Evolutionary conservation across 371 early-diverging fungal species (phyloP), one percentile per base, ranked within the genome.

Genomic region (Mortierella sp.): DNA sequence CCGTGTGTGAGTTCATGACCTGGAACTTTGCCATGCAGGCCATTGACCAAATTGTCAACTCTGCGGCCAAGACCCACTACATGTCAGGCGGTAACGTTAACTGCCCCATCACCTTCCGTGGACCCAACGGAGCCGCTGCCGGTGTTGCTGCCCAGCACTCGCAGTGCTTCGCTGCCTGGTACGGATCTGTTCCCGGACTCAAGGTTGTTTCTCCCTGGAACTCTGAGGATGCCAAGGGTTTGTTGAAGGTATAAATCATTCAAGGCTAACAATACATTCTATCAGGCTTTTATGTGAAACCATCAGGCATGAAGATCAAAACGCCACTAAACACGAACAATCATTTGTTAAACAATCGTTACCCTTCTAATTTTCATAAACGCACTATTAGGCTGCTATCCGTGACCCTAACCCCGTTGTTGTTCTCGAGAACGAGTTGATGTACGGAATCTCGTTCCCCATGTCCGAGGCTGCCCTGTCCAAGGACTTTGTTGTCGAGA

Each of bases 11-110:
- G 90, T 99, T 99, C 93, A 99, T 99, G 99, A 99, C 99, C 72
- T 99, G 97, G 93, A 99, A 99, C 95, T 99, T 99, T 94, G 96
- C 99, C 60, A 97, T 99, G 97, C 99, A 99, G 94, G 98, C 99
- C 63, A 99, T 99, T 88, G 99, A 99, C 90, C 99, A 99, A 86
- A 96, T 99, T 78, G 97, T 99, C 89, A 99, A 99, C 95, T 99
- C 99, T 76, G 99, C 98, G 57, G 99, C 98, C 82, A 99, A 99
- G 92, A 97, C 98, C 28, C 93, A 95, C 80, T 99, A 99, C 93
- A 99, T 99, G 99, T 97, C 99, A 54, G 99, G 98, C 70, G 99
- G 98, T 55, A 91, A 94, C 38, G 95, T 96, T 44, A 85, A 88
- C 71, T 96, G 96, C 88, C 99, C 99, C 28, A 99, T 99, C 83